Evolutionary conservation across 495 filamentous ascomycete species (phyloP), one percentile per base, ranked within the genome.

Genomic region (Neurospora hispaniola): DNA sequence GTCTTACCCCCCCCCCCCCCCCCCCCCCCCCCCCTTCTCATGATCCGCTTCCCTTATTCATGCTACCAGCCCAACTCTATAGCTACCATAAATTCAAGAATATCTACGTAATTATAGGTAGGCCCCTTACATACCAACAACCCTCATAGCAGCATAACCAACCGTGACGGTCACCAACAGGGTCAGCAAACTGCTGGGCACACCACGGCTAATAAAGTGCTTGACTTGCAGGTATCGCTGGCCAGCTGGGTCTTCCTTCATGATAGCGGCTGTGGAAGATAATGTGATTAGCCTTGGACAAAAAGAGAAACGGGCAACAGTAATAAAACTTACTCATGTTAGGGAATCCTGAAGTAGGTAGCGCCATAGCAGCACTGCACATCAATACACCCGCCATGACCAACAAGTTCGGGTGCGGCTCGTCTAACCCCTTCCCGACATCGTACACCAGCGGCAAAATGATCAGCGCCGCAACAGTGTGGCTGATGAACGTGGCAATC

Each of bases 401-500:
- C 69, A 99, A 83, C 74, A 99, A 82, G 79, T 97, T 98, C 20
- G 96, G 95, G 79, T 97, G 94, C 40, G 94, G 94, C 74, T 97
- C 86, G 41, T 89, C 87, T 92, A 99, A 94, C 69, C 85, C 85
- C 70, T 89, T 86, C 10, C 96, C 96, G 18, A 99, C 93, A 70
- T 93, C 86, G 71, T 90, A 88, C 20, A 98, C 95, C 35, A 99
- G 87, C 18, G 96, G 96, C 48, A 99, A 84, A 73, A 99, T 92
- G 74, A 99, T 99, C 69, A 99, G 83, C 10, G 96, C 96, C 0
- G 96, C 94, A 16, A 99, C 96, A 4, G 96, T 99, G 76, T 99
- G 96, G 71, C 91, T 94, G 84, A 99, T 99, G 80, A 99, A 99
- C 2, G 95, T 97, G 12, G 96, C 96, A 69, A 99, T 91, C 40